Conservation (phyloP, 23 red algal species). For the Pyropia haitanensis region DNA sequence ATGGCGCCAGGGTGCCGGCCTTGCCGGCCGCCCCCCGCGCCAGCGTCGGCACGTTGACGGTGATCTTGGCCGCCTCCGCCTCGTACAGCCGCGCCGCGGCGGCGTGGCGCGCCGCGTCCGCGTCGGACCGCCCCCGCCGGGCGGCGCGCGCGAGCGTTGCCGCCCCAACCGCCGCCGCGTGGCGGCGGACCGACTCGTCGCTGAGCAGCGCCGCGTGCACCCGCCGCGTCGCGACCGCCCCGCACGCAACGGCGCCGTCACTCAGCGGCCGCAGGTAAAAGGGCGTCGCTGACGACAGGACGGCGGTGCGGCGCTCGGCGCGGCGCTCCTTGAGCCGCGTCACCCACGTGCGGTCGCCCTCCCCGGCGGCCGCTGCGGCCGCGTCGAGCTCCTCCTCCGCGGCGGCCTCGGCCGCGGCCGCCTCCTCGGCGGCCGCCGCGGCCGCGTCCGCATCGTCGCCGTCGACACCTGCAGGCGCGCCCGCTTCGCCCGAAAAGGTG, state of each 20-base stretch:
- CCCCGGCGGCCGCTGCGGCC: constrained; percentile 2
- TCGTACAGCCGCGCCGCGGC: too few species aligned
- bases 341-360: constrained; percentile 29
- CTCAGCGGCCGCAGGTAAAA: constrained; percentile 65
- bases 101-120: too few species aligned
- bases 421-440: too few species aligned
- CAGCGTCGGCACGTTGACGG: too few species aligned
- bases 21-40: too few species aligned
- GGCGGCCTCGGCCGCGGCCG: too few species aligned
- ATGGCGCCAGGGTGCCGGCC: too few species aligned
- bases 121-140: too few species aligned
- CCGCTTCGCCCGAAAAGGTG: too few species aligned
- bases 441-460: too few species aligned
- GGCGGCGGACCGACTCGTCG: constrained; percentile 58
- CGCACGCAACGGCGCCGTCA: constrained; percentile 45
- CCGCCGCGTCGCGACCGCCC: constrained; percentile 56
- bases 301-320: constrained; percentile 18
- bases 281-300: constrained; percentile 25
- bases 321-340: constrained; percentile 25
- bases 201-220: constrained; percentile 43
- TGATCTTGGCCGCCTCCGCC: too few species aligned
- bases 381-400: constrained; percentile 11
- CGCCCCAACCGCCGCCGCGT: constrained; percentile 43
- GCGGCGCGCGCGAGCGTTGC: constrained; percentile 30
- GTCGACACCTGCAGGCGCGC: too few species aligned